Evolutionary conservation across 257 asterid genomes (phyloP).

Genomic region (Oldenlandia corymbosa): DNA sequence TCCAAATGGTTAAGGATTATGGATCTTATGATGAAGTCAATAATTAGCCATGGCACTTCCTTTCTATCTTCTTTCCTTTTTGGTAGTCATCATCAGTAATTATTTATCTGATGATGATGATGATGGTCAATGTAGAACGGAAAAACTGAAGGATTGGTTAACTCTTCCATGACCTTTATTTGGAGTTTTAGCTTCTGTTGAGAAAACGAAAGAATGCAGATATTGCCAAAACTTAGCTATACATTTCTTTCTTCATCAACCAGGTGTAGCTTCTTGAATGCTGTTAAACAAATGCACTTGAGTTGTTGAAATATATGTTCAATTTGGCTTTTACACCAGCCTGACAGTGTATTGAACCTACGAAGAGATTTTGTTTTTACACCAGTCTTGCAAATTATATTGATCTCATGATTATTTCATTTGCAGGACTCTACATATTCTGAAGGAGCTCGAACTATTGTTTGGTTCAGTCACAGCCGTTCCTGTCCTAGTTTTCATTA

Average conservation of each 20-base stretch:
- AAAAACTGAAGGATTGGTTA: not conserved
- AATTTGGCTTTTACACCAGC: conserved; percentile 2
- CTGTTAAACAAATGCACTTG: not conserved
- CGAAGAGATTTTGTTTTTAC: not conserved
- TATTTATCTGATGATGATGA: too few relatives aligned
- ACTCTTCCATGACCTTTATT: not conserved
- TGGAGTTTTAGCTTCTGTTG: not conserved
- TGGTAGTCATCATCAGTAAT: too few relatives aligned
- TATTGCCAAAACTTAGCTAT: not conserved
- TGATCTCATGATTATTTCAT: conserved; percentile 10
- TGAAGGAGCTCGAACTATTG: conserved; percentile 59
- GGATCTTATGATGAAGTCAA: too few relatives aligned
- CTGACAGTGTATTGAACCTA: not conserved
- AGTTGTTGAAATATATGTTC: not conserved
- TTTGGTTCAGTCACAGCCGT: conserved; percentile 54
- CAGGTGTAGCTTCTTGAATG: not conserved
- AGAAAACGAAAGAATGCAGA: not conserved
- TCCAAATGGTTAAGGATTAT: not conserved
- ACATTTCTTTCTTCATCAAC: not conserved
- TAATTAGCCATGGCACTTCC: too few relatives aligned
- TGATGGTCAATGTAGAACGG: too few relatives aligned
- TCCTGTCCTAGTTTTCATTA: conserved; percentile 58
- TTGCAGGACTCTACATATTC: conserved; percentile 61
- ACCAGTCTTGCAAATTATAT: not conserved
- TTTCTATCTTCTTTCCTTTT: too few relatives aligned